phyloP scores from a whole-genome alignment of 352 stramenopile species.

The Pythium vanterpoolii region DNA sequence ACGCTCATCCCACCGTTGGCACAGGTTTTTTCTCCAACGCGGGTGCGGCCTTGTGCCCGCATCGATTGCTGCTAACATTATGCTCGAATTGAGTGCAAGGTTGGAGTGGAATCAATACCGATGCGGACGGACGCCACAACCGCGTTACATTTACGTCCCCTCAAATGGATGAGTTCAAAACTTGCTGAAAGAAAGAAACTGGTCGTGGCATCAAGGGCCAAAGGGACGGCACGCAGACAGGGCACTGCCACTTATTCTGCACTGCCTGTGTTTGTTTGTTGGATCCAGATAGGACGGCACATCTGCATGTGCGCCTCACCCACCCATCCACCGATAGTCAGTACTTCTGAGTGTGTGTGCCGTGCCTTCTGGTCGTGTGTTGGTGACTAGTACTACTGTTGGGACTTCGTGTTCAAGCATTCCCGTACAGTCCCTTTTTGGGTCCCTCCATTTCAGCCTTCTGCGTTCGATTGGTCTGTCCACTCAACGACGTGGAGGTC shows the following conservation, averaged over 20 bases:
- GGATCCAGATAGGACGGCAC: neutral
- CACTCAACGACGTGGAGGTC: neutral
- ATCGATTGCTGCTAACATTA: neutral
- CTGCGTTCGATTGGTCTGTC: conserved; percentile 11
- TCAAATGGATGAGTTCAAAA: too few species aligned
- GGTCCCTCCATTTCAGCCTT: conserved; percentile 1
- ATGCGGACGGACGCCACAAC: too few species aligned
- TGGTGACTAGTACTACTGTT: conserved; percentile 18
- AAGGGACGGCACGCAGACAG: neutral
- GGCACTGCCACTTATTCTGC: too few species aligned
- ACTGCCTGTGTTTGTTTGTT: too few species aligned
- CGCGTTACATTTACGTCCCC: too few species aligned
- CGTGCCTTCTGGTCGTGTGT: conserved; percentile 1
- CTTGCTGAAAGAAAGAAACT: too few species aligned
- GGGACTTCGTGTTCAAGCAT: conserved; percentile 16
- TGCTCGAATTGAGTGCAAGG: too few species aligned
- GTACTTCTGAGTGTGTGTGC: neutral
- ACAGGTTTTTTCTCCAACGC: conserved; percentile 12
- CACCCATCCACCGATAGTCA: conserved; percentile 3
- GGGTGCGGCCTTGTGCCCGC: conserved; percentile 4
- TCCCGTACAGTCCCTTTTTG: neutral
- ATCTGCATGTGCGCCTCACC: too few species aligned
- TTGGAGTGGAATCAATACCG: too few species aligned
- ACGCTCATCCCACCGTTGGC: conserved; percentile 14
- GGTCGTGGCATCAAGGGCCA: too few species aligned